Percentiles rank a stretch among this genome's conserved stretches.
These are phyloP conservation scores for Diaporthe helianthi DNA, from an alignment of 2,329 filamentous ascomycete genomes.

Conservation along the genomic window DNA sequence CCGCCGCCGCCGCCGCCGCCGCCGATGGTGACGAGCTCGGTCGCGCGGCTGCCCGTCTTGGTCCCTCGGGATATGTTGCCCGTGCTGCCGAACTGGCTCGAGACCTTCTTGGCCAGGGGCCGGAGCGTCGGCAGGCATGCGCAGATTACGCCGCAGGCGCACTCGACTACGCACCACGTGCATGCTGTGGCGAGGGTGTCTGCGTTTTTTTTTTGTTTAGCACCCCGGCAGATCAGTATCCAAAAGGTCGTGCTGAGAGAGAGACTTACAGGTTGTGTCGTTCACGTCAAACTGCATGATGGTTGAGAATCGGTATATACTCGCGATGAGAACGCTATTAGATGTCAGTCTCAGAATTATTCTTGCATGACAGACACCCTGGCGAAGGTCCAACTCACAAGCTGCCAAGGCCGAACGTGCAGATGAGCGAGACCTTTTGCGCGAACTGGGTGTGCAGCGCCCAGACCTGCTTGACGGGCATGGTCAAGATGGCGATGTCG, in stretches of 20 bases:
- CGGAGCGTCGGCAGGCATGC: constrained; percentile 53
- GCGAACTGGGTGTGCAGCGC: constrained; percentile 31
- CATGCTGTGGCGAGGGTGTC: constrained; percentile 42
- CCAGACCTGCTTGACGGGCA: constrained; percentile 37
- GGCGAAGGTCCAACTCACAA: constrained; percentile 42
- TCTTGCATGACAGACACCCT: neutral
- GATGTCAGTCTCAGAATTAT: neutral
- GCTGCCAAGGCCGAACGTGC: constrained; percentile 39
- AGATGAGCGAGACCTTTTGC: constrained; percentile 29
- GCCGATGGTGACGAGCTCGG: constrained; percentile 32
- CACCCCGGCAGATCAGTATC: neutral
- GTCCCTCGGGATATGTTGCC: constrained; percentile 1
- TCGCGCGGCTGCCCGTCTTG: constrained; percentile 12
- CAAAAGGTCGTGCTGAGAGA: neutral
- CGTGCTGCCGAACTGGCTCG: constrained; percentile 33
- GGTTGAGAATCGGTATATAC: constrained; percentile 40
- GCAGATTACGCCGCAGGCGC: constrained; percentile 47
- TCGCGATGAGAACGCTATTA: constrained; percentile 41
- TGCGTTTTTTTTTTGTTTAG: constrained; percentile 12
- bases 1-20: constrained; percentile 3
- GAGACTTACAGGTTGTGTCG: constrained; percentile 38
- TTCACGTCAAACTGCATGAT: constrained; percentile 41
- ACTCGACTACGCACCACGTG: constrained; percentile 46
- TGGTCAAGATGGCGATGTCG: constrained; percentile 46
- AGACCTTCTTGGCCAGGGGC: constrained; percentile 38